Base-by-base conservation (phyloP, 1,139 yeast genomes). In the Hyphopichia wangnamkhiaoensis region DNA sequence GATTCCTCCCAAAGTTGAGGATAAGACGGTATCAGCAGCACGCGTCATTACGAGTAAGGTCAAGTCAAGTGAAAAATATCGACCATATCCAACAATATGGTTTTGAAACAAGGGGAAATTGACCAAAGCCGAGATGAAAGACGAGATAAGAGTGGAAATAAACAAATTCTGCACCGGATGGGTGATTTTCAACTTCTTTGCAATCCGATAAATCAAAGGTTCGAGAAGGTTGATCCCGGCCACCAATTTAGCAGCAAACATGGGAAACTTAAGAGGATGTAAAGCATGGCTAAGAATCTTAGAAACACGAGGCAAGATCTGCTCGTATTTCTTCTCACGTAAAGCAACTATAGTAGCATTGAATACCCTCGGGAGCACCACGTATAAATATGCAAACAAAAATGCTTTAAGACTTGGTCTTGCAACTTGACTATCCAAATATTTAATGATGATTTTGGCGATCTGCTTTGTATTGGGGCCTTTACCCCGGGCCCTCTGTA, bases 21-120 rank as follows among this genome's bases (percentile, higher is more conserved):
- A 52, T 21, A 65, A 46, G 0, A 63, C 53, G 2, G 72, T 64
- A 45, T 66, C 72, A 31, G 59, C 41, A 17, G 71, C 72, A 37
- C 72, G 55, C n/a, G 68, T 62, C 4, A 58, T 61, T 34, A 65
- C 60, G 47, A 66, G 56, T 24, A 66, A 52, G 1, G 71, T 65
- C 42, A 66, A 56, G 38, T 66, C 72, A 33, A 65, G 51, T 14
- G 68, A 59, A 39, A 55, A 52, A 45, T 59, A 59, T 35, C 71
- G 48, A 9, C 65, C 65, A 37, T 60, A 54, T 12, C 52, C 52
- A 21, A 60, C 44, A 23, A 64, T 56, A 44, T 64, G 70, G 31
- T 47, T 54, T 46, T 66, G 72, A 43, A 56, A 66, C 18, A 46
- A 38, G 4, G 65, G 65, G 41, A 66, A 66, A 9, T 61, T 45